phyloP scores from a whole-genome alignment of 1,284 basidiomycete species.

The Cryptococcus sp. region DNA sequence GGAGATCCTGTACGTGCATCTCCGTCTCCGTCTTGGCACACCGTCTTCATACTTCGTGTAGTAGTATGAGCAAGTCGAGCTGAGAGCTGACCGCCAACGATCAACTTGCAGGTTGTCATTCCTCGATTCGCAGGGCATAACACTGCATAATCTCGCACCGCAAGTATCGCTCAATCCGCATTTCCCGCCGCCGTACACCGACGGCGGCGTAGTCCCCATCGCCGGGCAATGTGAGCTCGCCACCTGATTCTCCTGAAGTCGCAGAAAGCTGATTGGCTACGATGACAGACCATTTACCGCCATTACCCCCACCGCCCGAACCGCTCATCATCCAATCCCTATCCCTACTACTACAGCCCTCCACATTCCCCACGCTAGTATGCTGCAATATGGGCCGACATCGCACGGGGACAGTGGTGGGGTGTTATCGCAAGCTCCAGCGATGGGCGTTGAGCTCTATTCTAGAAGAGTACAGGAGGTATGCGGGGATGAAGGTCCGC shows the following conservation, averaged over 20 bases:
- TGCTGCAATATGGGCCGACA: slow-evolving; percentile 60
- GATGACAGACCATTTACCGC: slow-evolving; percentile 45
- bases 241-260: neutral
- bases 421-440: slow-evolving; percentile 56
- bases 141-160: slow-evolving; percentile 47
- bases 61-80: neutral
- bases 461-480: slow-evolving; percentile 58
- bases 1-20: slow-evolving; percentile 53
- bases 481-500: slow-evolving; percentile 58
- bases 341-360: slow-evolving; percentile 56
- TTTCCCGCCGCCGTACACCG: slow-evolving; percentile 51
- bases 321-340: slow-evolving; percentile 59
- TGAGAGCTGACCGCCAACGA: too few relatives aligned
- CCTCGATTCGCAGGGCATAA: slow-evolving; percentile 48
- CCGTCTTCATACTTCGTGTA: neutral
- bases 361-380: slow-evolving; percentile 57
- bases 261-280: neutral
- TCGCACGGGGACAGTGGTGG: slow-evolving; percentile 58
- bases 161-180: slow-evolving; percentile 48
- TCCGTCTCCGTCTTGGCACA: neutral
- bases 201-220: slow-evolving; percentile 48
- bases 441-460: slow-evolving; percentile 58
- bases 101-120: slow-evolving; percentile 46
- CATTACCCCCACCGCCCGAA: slow-evolving; percentile 53
- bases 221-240: slow-evolving; percentile 43